These are phyloP conservation scores for Ascochyta fabae DNA, from an alignment of 2,329 filamentous ascomycete species.

Conservation along the genomic window DNA sequence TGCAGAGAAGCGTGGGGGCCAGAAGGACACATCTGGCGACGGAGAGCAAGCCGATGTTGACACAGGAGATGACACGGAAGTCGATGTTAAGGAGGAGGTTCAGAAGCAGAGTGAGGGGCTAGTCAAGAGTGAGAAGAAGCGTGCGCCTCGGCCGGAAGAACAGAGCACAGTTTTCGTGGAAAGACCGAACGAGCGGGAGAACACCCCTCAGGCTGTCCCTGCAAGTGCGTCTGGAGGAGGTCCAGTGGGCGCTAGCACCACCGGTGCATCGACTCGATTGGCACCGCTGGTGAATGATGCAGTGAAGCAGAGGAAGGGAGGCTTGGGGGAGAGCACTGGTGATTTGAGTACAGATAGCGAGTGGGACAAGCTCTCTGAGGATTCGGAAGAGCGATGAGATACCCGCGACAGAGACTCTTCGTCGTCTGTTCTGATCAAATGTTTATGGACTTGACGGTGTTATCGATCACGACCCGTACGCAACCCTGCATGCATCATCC, in stretches of 20 bases:
- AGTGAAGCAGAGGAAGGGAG: conserved; percentile 54
- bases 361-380: conserved; percentile 88
- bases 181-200: conserved; percentile 28
- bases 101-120: conserved; percentile 28
- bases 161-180: conserved; percentile 48
- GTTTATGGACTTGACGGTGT: background rate
- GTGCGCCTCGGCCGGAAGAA: conserved; percentile 1
- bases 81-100: conserved; percentile 43
- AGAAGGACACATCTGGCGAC: conserved; percentile 43
- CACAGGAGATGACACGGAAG: conserved; percentile 56
- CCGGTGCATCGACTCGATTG: conserved; percentile 39
- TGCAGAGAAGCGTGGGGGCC: conserved; percentile 51
- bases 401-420: conserved; percentile 14
- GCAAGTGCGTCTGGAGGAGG: conserved; percentile 18
- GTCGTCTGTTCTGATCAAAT: conserved; percentile 1
- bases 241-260: conserved; percentile 30
- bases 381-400: conserved; percentile 44
- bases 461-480: conserved; percentile 7
- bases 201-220: conserved; percentile 27
- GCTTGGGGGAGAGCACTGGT: conserved; percentile 56
- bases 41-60: conserved; percentile 49
- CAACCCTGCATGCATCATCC: conserved; percentile 11
- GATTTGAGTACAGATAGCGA: conserved; percentile 87
- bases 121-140: conserved; percentile 27
- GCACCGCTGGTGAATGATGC: conserved; percentile 44